Percentiles rank a stretch among this genome's conserved stretches.
These are phyloP conservation scores for Diutina rugosa DNA, from an alignment of 1,139 yeast species.

Conservation along the genomic window DNA sequence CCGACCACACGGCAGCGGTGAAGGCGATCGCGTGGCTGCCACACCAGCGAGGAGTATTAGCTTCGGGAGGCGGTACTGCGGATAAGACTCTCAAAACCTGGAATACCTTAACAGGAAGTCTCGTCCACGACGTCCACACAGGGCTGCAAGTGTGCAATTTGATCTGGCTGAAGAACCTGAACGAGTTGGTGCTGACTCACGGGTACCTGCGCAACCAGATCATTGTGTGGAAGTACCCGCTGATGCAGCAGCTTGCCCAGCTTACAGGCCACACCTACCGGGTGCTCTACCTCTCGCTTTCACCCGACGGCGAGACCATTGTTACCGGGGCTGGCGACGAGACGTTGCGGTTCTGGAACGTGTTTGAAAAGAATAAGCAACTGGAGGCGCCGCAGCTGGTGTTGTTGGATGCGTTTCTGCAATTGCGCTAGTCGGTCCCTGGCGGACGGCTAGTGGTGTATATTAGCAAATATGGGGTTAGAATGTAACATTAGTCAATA, in stretches of 20 bases:
- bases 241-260: slow-evolving; percentile 87
- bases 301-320: slow-evolving; percentile 97
- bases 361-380: slow-evolving; percentile 62
- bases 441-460: background rate
- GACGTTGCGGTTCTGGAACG: slow-evolving; percentile 86
- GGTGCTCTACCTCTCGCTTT: slow-evolving; percentile 76
- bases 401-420: slow-evolving; percentile 67
- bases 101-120: slow-evolving; percentile 75
- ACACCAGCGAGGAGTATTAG: slow-evolving; percentile 84
- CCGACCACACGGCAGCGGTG: slow-evolving; percentile 88
- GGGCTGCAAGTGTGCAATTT: slow-evolving; percentile 95
- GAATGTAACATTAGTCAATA: background rate
- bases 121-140: slow-evolving; percentile 71
- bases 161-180: slow-evolving; percentile 85
- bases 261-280: slow-evolving; percentile 91
- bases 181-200: slow-evolving; percentile 89
- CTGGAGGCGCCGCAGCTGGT: slow-evolving; percentile 51
- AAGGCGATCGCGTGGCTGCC: slow-evolving; percentile 98
- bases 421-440: slow-evolving; percentile 34
- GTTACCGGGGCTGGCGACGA: slow-evolving; percentile 99
- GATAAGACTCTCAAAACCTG: slow-evolving; percentile 85
- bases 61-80: slow-evolving; percentile 96
- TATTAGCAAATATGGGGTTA: background rate
- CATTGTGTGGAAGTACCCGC: slow-evolving; percentile 89
- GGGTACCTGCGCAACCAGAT: slow-evolving; percentile 89